Percentiles rank a stretch among this genome's conserved stretches.
phyloP scores from a whole-genome alignment of 768 basidiomycete species.

The Podaxis sp. region DNA sequence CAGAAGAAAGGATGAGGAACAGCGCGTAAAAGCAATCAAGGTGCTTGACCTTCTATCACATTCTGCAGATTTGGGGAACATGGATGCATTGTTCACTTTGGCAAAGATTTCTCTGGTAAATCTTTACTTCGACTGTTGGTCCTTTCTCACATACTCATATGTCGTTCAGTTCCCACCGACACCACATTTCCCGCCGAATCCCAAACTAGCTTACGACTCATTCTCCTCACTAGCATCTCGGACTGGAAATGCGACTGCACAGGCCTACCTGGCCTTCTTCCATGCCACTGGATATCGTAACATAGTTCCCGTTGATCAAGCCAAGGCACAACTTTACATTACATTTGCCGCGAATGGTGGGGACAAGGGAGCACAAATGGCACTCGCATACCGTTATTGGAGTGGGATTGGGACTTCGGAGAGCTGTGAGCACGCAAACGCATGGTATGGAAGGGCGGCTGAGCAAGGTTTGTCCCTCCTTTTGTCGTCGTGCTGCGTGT shows the following conservation, averaged over 20 bases:
- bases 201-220: constrained; percentile 57
- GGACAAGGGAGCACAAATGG: constrained; percentile 86
- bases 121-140: background rate
- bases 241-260: constrained; percentile 84
- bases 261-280: constrained; percentile 84
- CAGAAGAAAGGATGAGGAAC: constrained; percentile 61
- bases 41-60: constrained; percentile 77
- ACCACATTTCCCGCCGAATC: constrained; percentile 55
- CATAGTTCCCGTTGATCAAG: constrained; percentile 61
- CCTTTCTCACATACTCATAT: background rate
- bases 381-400: constrained; percentile 92
- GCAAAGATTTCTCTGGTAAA: constrained; percentile 65
- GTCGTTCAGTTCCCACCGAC: constrained; percentile 66
- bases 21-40: constrained; percentile 70
- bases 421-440: constrained; percentile 75
- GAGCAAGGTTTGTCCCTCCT: constrained; percentile 57
- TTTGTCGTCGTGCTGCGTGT: background rate
- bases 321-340: constrained; percentile 85
- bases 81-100: constrained; percentile 66
- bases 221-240: constrained; percentile 57
- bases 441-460: constrained; percentile 89
- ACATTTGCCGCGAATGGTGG: constrained; percentile 91
- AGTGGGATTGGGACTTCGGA: constrained; percentile 90
- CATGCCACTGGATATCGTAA: constrained; percentile 78
- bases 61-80: constrained; percentile 74